Base-by-base conservation (phyloP, 495 filamentous ascomycete genomes). In the Hypoxylon subgilvum region DNA sequence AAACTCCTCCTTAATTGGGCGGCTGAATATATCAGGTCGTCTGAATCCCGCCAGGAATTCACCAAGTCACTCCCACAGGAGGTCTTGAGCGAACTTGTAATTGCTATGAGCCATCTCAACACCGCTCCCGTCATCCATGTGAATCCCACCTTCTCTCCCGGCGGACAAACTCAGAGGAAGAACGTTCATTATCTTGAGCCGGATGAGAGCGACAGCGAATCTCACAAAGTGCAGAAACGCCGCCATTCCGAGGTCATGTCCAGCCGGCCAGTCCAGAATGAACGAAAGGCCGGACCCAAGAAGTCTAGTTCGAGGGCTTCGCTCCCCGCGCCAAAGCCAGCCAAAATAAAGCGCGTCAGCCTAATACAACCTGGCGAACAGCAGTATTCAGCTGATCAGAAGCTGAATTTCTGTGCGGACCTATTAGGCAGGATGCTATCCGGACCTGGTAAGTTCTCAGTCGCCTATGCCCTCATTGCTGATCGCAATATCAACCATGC, bases 21-120 rank as follows among this genome's bases (percentile, higher is more conserved):
- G 12, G 79, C 79, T 3, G 81, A 83, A 51, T 81, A 83, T 46
- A 81, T 82, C 69, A 61, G 76, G 55, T 78, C 79, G 1, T 77
- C 77, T 6, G 74, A 78, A 6, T 69, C 73, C 3, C 72, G 78
- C 3, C 71, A 75, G 14, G 74, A 78, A 46, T 83, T 83, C 45
- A 80, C 75, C 13, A 72, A 77, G 36, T 76, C 79, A 4, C 74
- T 83, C 1, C 81, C 81, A 0, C 74, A 82, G 60, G 78, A 80
- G 57, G 79, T 83, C 5, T 45, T 83, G 13, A 81, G 76, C 44
- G 81, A 82, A 57, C 69, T 83, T 6, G 81, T 83, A 0, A 74
- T 83, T 2, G 74, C 79, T n/a, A 82, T 83, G 79, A 80, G 77
- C 61, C 74, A 75, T 7, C 58, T 78, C 18, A 70, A 78, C 10